Evolutionary conservation across 78 protist genomes (phyloP), one percentile per base, ranked within the genome.

Genomic region (Guillardia theta): DNA sequence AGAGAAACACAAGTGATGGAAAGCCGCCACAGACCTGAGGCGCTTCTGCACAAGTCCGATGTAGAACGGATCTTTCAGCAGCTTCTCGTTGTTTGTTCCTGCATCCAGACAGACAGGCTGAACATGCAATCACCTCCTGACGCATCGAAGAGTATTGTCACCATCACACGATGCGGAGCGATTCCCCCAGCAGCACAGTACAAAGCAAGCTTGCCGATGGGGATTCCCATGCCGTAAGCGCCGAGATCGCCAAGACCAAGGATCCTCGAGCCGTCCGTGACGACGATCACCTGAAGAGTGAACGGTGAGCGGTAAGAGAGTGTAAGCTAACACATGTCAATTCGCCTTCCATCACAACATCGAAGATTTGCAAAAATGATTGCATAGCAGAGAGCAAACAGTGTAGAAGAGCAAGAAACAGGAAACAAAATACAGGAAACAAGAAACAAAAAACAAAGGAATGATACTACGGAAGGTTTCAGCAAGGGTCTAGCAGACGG

Each of bases 171-270:
- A 24, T 83, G 92, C 39, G 97, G 97, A 6, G 92, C 96, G 77
- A 94, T 45, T n/a, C 96, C 96, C 8, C 95, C 97, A 4, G 88
- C 93, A 5, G 92, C 96, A 53, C 54, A 37, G 95, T 95, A 95
- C 24, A 96, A 94, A 27, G 94, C 93, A 37, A 77, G 88, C 95
- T 99, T 99, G 92, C 99, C 99, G 62, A 98, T 96, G 19, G 98
- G 98, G 62, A 98, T 98, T 83, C 98, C 99, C 98, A 97, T 97
- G 48, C 99, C 99, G 78, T 97, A 96, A 3, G 96, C 95, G 30
- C 99, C 99, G 0, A 98, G 97, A 94, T 99, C 99, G 46, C 99
- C 99, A 27, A 99, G 97, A 37, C 99, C 99, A 0, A 99, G 96
- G 90, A 99, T 99, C 53, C 99, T 97, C 12, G 97, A 88, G 37